These are phyloP conservation scores for Musa itinerans DNA, from an alignment of 176 grass and related monocot genomes.

Conservation along the genomic window DNA sequence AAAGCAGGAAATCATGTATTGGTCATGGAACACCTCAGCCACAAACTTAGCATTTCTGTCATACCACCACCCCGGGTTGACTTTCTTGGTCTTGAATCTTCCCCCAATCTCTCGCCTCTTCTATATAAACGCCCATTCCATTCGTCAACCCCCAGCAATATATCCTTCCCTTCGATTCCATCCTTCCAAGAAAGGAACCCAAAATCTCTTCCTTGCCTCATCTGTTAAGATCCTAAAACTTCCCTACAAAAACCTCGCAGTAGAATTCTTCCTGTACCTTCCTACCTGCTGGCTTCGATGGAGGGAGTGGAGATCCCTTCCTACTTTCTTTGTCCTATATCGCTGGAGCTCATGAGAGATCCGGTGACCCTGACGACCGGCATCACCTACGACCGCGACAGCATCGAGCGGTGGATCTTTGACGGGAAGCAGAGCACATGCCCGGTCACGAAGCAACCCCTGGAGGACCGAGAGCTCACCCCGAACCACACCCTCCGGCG, in stretches of 20 bases:
- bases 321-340: constrained; percentile 94
- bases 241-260: no score
- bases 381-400: constrained; percentile 73
- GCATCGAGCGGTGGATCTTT: constrained; percentile 69
- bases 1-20: no score
- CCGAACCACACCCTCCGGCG: constrained; percentile 95
- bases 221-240: no score
- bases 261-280: no score
- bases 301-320: constrained; percentile 46
- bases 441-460: constrained; percentile 55
- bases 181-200: no score
- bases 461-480: constrained; percentile 46
- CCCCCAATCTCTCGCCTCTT: not conserved
- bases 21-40: no score
- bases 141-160: not conserved
- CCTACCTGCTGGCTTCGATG: not conserved
- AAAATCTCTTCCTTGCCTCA: no score
- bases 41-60: no score
- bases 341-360: constrained; percentile 82
- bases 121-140: constrained; percentile 1
- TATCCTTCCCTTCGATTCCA: no score
- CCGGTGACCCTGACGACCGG: constrained; percentile 78
- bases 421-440: constrained; percentile 25
- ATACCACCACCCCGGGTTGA: not conserved
- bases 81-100: no score